A percentile compares a stretch with the other conserved stretches of the same genome.
These are phyloP conservation scores for Alnus glutinosa DNA, from an alignment of 306 rosid genomes.

Conservation along the genomic window DNA sequence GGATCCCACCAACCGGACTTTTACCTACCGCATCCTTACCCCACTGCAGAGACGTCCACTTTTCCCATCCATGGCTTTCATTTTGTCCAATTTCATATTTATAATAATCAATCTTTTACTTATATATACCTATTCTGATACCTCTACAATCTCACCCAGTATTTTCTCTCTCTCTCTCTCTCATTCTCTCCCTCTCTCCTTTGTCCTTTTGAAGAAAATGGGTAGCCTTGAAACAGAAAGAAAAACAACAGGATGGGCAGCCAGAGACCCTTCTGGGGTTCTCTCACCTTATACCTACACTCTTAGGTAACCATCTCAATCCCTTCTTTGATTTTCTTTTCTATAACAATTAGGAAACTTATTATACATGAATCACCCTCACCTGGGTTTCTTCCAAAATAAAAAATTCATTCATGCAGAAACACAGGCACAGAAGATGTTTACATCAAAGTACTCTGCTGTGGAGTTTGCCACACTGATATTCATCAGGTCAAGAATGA, in stretches of 20 bases:
- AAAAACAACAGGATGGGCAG: constrained; percentile 75
- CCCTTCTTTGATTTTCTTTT: not conserved
- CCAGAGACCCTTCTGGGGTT: constrained; percentile 85
- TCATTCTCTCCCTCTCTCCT: not conserved
- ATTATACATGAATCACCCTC: not conserved
- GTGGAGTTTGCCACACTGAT: constrained; percentile 91
- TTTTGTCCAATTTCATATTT: not conserved
- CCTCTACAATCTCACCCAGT: no score
- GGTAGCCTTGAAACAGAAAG: constrained; percentile 60
- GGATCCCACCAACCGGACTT: not conserved
- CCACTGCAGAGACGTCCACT: not conserved
- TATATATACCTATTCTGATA: no score
- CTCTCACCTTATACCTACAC: constrained; percentile 71
- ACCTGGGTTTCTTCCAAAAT: not conserved
- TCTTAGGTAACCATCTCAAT: constrained; percentile 48
- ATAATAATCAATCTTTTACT: no score
- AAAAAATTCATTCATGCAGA: constrained; percentile 41
- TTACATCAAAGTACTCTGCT: constrained; percentile 63
- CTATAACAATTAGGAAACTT: not conserved
- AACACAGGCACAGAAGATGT: constrained; percentile 83
- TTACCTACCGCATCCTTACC: constrained; percentile 19
- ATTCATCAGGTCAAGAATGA: constrained; percentile 77
- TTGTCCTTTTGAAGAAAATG: constrained; percentile 31
- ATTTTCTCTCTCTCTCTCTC: not conserved
- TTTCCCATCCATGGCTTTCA: not conserved